Evolutionary conservation across 2,329 filamentous ascomycete genomes (phyloP), one percentile per base, ranked within the genome.

Genomic region (Diplodia scrobiculata): DNA sequence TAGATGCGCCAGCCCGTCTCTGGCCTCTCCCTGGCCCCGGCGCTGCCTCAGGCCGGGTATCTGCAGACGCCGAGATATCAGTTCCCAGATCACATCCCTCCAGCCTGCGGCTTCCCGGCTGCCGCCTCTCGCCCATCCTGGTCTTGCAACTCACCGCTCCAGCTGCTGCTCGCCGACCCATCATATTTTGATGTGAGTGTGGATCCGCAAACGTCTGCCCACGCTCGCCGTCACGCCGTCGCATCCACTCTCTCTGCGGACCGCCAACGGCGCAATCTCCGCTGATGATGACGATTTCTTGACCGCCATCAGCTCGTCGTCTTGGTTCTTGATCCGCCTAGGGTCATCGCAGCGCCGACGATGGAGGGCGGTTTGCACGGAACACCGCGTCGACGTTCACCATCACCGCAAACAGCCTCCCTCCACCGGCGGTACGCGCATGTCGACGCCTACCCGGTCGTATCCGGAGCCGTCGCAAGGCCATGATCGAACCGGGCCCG

Each of bases 81-180:
- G 11, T 32, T 59, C 54, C 54, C 36, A 59, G 38, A 32, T 47
- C 36, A 14, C 13, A 17, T 38, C 29, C 47, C 54, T 59, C 27
- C 55, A 60, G 25, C 29, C 17, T n/a, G 41, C 55, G 0, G 25
- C 38, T n/a, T 14, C 27, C 55, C 13, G 38, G 13, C 1, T 14
- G 9, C 34, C 13, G 34, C 17, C 14, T 19, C 41, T 17, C 36
- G 25, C 5, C 27, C 19, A 47, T 38, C 54, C 54, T 14, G 19
- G 54, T 45, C 38, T 17, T 50, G 55, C 55, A 27, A 60, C 55
- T 60, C 55, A 60, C 55, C 55, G 55, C 34, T 36, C 7, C 10
- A 13, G 21, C 11, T 41, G 53, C 34, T 21, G 25, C 17, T 19
- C 29, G 41, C 36, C 36, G 55, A 60, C 34, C 55, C n/a, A n/a